Evolutionary conservation across 192 early-diverging fungal species (phyloP), one percentile per base, ranked within the genome.

Genomic region (Tieghemiomyces parasiticus): DNA sequence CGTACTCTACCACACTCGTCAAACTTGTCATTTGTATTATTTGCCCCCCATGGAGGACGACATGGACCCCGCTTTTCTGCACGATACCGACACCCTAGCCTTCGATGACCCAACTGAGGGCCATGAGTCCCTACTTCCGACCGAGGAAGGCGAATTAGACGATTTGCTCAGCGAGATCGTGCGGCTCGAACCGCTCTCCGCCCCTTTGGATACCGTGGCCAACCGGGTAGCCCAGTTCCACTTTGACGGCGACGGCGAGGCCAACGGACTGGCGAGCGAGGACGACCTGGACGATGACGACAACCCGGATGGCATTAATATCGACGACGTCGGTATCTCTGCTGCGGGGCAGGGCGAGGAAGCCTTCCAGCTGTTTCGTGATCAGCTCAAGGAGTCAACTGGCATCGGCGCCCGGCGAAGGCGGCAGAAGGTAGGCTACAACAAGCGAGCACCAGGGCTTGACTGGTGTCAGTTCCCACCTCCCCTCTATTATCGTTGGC

Each of bases 61-160:
- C n/a, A n/a, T n/a, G n/a, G n/a, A n/a, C n/a, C n/a, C n/a, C n/a
- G n/a, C n/a, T n/a, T n/a, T n/a, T n/a, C n/a, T n/a, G n/a, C n/a
- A n/a, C n/a, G n/a, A n/a, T n/a, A n/a, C n/a, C n/a, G n/a, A n/a
- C n/a, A n/a, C n/a, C n/a, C n/a, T n/a, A n/a, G n/a, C n/a, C n/a
- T n/a, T n/a, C n/a, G n/a, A n/a, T n/a, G n/a, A n/a, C n/a, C n/a
- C n/a, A n/a, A n/a, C n/a, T n/a, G n/a, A n/a, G 38, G 38, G 16
- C 16, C 16, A 42, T 16, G 38, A 42, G 8, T 42, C 38, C 8
- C 38, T 42, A 16, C 16, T 16, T 16, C 8, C 6, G 38, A 42
- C 38, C 38, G 55, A 58, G 55, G 55, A 58, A 34, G 22, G 33
- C 35, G 35, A 58, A n/a, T 28, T 58, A 9, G 55, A 34, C 13